Evolutionary conservation across 2,329 filamentous ascomycete species (phyloP).

Genomic region (Peltaster fructicola): DNA sequence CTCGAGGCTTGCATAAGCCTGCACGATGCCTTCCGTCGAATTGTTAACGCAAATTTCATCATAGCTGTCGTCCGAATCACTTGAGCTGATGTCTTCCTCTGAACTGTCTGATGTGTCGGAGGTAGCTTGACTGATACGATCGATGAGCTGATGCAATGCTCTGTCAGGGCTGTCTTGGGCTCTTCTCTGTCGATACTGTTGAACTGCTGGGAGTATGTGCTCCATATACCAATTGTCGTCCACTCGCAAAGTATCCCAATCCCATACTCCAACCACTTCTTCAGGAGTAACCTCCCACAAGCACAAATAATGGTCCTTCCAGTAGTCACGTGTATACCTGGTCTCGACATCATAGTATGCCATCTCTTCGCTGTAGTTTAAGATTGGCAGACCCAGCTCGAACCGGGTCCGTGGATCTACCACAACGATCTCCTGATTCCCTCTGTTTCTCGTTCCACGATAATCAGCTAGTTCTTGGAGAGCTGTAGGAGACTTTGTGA

Average conservation of each 20-base stretch:
- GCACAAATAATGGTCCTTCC: constrained; percentile 8
- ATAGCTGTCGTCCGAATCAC: constrained; percentile 4
- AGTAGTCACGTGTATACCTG: constrained; percentile 7
- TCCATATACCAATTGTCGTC: constrained; percentile 7
- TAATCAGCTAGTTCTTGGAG: constrained; percentile 1
- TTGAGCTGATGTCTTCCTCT: neutral
- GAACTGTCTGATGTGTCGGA: constrained; percentile 1
- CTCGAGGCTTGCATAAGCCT: too few species aligned
- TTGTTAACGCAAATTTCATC: constrained; percentile 2
- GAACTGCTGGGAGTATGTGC: constrained; percentile 5
- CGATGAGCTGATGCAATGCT: neutral
- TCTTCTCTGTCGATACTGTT: constrained; percentile 3
- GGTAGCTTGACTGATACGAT: neutral
- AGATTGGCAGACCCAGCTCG: constrained; percentile 6
- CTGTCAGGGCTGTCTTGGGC: neutral
- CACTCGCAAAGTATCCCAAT: constrained; percentile 5
- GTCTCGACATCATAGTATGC: constrained; percentile 4
- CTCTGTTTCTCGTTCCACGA: neutral
- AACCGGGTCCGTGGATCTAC: constrained; percentile 7
- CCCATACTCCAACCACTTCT: constrained; percentile 7
- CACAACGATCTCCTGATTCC: constrained; percentile 4
- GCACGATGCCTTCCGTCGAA: constrained; percentile 1
- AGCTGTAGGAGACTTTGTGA: constrained; percentile 2
- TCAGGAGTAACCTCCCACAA: constrained; percentile 9
- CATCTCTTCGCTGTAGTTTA: constrained; percentile 7